Evolutionary conservation across 2,329 filamentous ascomycete species (phyloP).

Genomic region (Fusarium circinatum): DNA sequence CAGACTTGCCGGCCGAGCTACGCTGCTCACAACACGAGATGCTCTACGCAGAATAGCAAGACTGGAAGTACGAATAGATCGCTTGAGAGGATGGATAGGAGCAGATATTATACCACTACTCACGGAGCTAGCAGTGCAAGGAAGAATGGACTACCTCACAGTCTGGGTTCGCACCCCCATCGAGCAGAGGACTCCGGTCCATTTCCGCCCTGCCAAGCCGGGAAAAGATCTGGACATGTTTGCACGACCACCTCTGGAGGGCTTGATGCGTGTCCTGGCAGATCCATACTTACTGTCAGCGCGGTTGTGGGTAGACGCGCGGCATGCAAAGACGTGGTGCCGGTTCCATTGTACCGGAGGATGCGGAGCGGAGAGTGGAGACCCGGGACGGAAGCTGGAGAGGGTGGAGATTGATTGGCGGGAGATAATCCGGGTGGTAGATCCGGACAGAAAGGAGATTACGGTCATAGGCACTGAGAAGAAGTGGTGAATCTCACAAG

Average conservation of each 20-base stretch:
- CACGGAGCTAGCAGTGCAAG: constrained; percentile 47
- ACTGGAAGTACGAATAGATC: constrained; percentile 45
- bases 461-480: constrained; percentile 33
- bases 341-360: constrained; percentile 50
- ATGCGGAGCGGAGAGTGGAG: constrained; percentile 22
- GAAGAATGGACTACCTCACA: constrained; percentile 43
- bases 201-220: constrained; percentile 10
- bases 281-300: constrained; percentile 58
- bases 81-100: constrained; percentile 48
- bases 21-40: constrained; percentile 39
- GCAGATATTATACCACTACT: constrained; percentile 44
- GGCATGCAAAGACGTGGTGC: constrained; percentile 54
- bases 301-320: constrained; percentile 50
- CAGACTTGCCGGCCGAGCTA: constrained; percentile 12
- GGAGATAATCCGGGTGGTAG: constrained; percentile 44
- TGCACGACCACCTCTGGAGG: constrained; percentile 45
- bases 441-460: constrained; percentile 44
- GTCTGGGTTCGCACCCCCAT: constrained; percentile 31
- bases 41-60: constrained; percentile 43
- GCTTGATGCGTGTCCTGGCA: constrained; percentile 54
- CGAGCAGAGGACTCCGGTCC: constrained; percentile 13
- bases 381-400: constrained; percentile 8
- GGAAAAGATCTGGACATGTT: constrained; percentile 37
- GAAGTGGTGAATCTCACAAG: constrained; percentile 15
- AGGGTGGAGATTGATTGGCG: constrained; percentile 47